Base-by-base conservation (phyloP, 768 basidiomycete genomes). In the Piloderma croceum region DNA sequence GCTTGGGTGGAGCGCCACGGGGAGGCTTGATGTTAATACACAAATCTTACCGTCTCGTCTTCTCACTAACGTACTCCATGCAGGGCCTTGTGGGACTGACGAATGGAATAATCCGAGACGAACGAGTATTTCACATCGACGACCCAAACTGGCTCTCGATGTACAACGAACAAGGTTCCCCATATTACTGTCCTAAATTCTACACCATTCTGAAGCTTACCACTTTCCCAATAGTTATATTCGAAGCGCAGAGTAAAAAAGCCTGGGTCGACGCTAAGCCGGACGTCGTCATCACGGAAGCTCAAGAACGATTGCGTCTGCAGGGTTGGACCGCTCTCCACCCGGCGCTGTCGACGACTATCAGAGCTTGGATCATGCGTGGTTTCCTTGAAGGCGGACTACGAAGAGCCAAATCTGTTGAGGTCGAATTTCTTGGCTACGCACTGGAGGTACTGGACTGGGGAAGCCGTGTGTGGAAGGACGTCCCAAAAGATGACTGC, bases 331-430 rank as follows among this genome's bases (percentile, higher is more conserved):
- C 49, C 25, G 36, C 37, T 10, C 54, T 63, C 36, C 63, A 67
- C 6, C 58, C 54, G 2, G 68, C 70, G 3, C 45, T 73, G 19
- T 29, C 65, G 3, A 46, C 52, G 4, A 71, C 70, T 15, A 48
- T 70, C 27, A 71, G 70, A 6, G 59, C 38, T 1, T 71, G 66
- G 66, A 57, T 70, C n/a, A 58, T 71, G 53, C 54, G 53, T 10
- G 70, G 60, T 5, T 62, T 65, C 41, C 29, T 70, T 23, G 51
- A 59, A 22, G 36, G 38, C 0, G 36, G 48, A 7, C 13, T 58
- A 24, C 45, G 39, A 1, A 37, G 48, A 10, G 47, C 49, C 20
- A 45, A 50, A 9, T 34, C 40, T 5, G 38, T 53, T 4, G 56
- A 59, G 2, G 40, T 67, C n/a, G 60, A 67, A 42, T 68, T 60